Evolutionary conservation across 1,284 basidiomycete species (phyloP), one percentile per base, ranked within the genome.

Genomic region (Cronartium ribicola): DNA sequence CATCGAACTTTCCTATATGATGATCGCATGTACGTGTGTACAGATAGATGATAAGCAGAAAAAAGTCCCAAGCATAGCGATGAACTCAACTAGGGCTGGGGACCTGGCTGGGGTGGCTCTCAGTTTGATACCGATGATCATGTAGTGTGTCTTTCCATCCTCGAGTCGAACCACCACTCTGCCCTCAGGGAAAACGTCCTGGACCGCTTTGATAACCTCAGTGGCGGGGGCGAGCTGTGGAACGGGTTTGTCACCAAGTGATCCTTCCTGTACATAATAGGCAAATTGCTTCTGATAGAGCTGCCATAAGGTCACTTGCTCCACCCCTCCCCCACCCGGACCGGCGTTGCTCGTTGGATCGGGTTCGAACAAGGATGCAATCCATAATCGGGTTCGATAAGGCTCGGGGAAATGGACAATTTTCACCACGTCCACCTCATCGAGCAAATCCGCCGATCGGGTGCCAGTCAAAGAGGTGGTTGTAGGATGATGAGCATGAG

Each of bases 371-470:
- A 74, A 59, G 11, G 71, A 74, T 22, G 71, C 71, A n/a, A 74
- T 74, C 71, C 71, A 74, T 67, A 74, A 62, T 11, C 71, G 64
- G n/a, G 71, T 74, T 66, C 71, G 71, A 61, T 74, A 74, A 61
- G 71, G 71, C 62, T 74, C 71, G 17, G 71, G 71, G 43, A 74
- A 74, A 63, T 66, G 59, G 17, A 74, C 65, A 43, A 74, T 74
- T 39, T 74, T 74, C 10, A 74, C 40, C 6, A 74, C 66, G 37
- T 74, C 71, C 22, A 41, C n/a, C 41, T 74, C 71, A 14, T 74
- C 71, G 22, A 74, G 57, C 20, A 66, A 43, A 46, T 74, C 65
- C 29, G 64, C 13, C 22, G 65, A 66, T 2, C 71, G 64, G 6
- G 64, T 39, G 40, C 14, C 40, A 39, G 59, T 37, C 20, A 57